Conservation (phyloP, 305 asterid species). For the Euphrasia arctica region DNA sequence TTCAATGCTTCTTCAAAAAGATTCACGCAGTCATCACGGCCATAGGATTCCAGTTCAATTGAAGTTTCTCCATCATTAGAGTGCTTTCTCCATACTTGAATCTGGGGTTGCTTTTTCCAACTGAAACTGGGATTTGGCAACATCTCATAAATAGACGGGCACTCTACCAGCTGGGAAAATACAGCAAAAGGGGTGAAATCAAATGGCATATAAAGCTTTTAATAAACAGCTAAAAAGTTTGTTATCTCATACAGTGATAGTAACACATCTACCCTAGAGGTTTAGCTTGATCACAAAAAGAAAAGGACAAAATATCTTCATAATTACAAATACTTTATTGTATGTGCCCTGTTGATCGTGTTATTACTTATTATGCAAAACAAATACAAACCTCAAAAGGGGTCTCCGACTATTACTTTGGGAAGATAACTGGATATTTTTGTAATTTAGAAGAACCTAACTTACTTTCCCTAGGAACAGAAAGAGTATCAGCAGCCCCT, state of each 20-base stretch:
- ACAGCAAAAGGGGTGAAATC: slow-evolving; percentile 20
- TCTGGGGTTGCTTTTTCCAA: slow-evolving; percentile 76
- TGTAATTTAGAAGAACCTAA: not conserved
- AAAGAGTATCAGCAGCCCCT: not conserved
- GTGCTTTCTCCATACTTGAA: slow-evolving; percentile 66
- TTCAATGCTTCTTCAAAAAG: slow-evolving; percentile 71
- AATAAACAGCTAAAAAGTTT: slow-evolving; percentile 14
- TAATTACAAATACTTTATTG: not conserved
- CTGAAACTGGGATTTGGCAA: slow-evolving; percentile 63
- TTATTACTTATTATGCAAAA: not conserved
- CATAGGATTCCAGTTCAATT: slow-evolving; percentile 51
- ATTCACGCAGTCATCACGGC: slow-evolving; percentile 38
- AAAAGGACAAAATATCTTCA: not conserved
- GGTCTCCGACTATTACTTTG: not conserved
- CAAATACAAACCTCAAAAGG: not conserved
- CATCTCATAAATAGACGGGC: slow-evolving; percentile 88
- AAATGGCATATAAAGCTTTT: not conserved
- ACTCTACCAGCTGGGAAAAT: slow-evolving; percentile 57
- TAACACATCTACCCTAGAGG: not conserved
- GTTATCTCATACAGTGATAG: not conserved
- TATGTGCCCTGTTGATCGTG: not conserved
- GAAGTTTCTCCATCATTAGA: slow-evolving; percentile 48
- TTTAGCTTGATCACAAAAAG: not conserved
- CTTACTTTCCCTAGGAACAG: not conserved
- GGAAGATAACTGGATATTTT: not conserved